Base-by-base conservation (phyloP, 225 moss, liverwort and hornwort species). In the Pseudisothecium myosuroides region DNA sequence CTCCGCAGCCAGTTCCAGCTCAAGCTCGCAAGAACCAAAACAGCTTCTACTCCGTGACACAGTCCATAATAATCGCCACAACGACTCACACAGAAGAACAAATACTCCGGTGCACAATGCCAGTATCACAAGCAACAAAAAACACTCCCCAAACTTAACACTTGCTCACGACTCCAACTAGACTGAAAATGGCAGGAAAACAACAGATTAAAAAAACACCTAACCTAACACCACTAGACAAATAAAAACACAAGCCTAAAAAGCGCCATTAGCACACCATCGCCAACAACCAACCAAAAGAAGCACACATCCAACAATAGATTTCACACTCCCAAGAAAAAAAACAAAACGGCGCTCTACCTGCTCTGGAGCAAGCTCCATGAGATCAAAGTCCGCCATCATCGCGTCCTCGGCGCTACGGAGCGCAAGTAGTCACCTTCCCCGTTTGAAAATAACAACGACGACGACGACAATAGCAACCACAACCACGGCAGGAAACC, bases 311-410 rank as follows among this genome's bases (percentile, higher is more conserved):
- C 32, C 69, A 82, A 81, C 45, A 60, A 66, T 7, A 85, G 66
- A 79, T 67, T 59, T 39, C 27, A 88, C 26, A 68, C 87, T 63
- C 52, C 37, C 69, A 78, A 78, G 59, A 9, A 71, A 66, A 69
- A 85, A 59, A 75, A 1, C 4, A 75, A 75, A 85, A 71, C 66
- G 37, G 50, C 39, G 27, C 65, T 39, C 79, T 87, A 94, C 94
- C 94, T 94, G 91, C 58, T 94, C 94, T 14, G 94, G 91, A 83
- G 94, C 94, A 86, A 94, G 93, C 92, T 94, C 91, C 94, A 94
- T 94, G 75, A 94, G 93, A 92, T 94, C 93, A 86, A 94, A 94
- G 89, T 93, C 94, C 88, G 91, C 93, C 94, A 94, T 94, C 93
- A 91, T 93, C 81, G 87, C 75, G 72, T 76, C 64, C 72, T 76